Conservation (phyloP, 2,329 filamentous ascomycete genomes). For the Colletotrichum sp. region DNA sequence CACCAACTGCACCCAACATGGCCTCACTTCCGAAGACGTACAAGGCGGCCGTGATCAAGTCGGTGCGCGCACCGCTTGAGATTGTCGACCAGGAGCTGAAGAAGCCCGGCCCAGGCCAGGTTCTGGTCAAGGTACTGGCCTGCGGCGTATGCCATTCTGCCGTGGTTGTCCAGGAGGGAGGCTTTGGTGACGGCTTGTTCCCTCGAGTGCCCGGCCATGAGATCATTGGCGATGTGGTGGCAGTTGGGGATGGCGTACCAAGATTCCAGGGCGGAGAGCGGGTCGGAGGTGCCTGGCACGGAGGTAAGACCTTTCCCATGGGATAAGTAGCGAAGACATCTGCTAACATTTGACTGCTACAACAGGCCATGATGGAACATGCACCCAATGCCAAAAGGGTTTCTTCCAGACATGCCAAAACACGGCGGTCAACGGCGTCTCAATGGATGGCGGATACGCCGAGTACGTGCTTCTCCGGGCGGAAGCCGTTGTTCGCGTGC, state of each 20-base stretch:
- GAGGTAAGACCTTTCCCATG: constrained; percentile 42
- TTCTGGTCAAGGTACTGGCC: constrained; percentile 74
- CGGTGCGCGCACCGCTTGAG: constrained; percentile 53
- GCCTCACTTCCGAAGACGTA: constrained; percentile 65
- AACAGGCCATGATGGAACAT: constrained; percentile 64
- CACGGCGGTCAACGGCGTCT: constrained; percentile 67
- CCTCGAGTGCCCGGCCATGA: constrained; percentile 75
- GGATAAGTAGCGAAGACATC: background rate
- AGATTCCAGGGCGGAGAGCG: constrained; percentile 63
- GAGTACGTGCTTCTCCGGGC: constrained; percentile 66
- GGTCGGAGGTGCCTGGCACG: constrained; percentile 74
- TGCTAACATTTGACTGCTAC: background rate
- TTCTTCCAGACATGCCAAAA: constrained; percentile 74
- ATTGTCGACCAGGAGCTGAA: constrained; percentile 66
- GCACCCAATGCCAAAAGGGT: constrained; percentile 66
- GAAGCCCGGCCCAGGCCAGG: constrained; percentile 58
- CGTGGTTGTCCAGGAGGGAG: constrained; percentile 47
- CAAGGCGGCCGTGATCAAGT: constrained; percentile 68
- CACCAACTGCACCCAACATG: background rate
- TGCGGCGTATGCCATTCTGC: constrained; percentile 77
- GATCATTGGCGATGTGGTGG: constrained; percentile 70
- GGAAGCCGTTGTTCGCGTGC: constrained; percentile 65
- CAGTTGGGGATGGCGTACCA: constrained; percentile 61
- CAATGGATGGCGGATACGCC: constrained; percentile 69
- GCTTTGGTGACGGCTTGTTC: constrained; percentile 56